Evolutionary conservation across 2,329 filamentous ascomycete species (phyloP).

Genomic region (Clarireedia homoeocarpa): DNA sequence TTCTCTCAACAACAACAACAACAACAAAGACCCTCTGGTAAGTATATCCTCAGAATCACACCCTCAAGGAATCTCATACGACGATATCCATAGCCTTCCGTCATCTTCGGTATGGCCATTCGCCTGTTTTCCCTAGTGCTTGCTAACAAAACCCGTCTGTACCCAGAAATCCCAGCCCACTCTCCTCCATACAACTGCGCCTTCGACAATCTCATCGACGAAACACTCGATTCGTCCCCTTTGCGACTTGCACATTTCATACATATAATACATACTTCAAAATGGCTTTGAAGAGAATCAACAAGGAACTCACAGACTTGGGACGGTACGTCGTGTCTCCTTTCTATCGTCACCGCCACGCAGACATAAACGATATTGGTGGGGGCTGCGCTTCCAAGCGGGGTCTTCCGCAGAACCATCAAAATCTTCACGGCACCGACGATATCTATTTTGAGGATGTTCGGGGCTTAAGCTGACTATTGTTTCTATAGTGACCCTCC

Average conservation of each 20-base stretch:
- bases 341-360: slow-evolving; percentile 14
- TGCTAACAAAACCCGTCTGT: slow-evolving; percentile 17
- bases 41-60: not conserved
- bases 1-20: not conserved
- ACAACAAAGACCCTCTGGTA: slow-evolving; percentile 9
- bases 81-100: slow-evolving; percentile 14
- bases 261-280: slow-evolving; percentile 20
- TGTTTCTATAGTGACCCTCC: slow-evolving; percentile 71
- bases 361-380: slow-evolving; percentile 14
- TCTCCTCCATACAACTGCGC: slow-evolving; percentile 19
- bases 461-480: slow-evolving; percentile 18
- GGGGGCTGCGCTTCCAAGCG: slow-evolving; percentile 26
- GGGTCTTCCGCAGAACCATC: slow-evolving; percentile 28
- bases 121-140: slow-evolving; percentile 18
- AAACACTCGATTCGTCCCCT: slow-evolving; percentile 10
- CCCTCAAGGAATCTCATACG: not conserved
- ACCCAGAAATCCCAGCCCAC: slow-evolving; percentile 8
- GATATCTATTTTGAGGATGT: slow-evolving; percentile 1
- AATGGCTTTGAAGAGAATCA: slow-evolving; percentile 91
- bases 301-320: slow-evolving; percentile 87
- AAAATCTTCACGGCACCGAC: slow-evolving; percentile 24
- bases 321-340: slow-evolving; percentile 59
- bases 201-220: slow-evolving; percentile 18
- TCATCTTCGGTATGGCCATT: slow-evolving; percentile 18
- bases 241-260: slow-evolving; percentile 14